A percentile compares a stretch with the other conserved stretches of the same genome.
Conservation (phyloP, 192 early-diverging fungal genomes). For the Chytriomyces sp. region DNA sequence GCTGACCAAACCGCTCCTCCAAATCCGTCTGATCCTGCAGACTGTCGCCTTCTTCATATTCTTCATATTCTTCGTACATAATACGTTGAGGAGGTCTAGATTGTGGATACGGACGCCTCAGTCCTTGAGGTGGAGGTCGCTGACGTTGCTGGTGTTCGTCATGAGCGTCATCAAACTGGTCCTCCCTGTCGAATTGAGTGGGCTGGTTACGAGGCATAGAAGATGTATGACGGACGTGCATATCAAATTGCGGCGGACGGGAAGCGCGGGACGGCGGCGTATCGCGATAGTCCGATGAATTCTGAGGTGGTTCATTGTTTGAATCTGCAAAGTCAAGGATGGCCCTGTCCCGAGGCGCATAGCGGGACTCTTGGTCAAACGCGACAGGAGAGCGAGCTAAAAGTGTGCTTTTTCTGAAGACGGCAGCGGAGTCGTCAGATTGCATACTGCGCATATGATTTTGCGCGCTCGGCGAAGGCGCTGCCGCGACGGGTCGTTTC, state of each 20-base stretch:
- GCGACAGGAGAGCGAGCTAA: constrained; percentile 15
- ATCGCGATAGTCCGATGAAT: neutral
- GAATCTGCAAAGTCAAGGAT: neutral
- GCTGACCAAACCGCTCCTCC: no score
- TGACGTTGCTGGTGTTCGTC: neutral
- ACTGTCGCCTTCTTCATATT: neutral
- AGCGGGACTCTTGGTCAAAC: neutral
- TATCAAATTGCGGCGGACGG: neutral
- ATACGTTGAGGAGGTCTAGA: no score
- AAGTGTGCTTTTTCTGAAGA: constrained; percentile 12
- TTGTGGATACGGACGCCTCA: no score
- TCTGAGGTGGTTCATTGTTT: neutral
- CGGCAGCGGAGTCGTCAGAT: neutral
- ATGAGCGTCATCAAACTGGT: neutral
- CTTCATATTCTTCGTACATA: no score
- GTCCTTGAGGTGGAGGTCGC: no score
- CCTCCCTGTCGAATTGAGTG: neutral
- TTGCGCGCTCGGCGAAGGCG: neutral
- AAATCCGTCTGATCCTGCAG: no score
- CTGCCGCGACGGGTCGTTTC: neutral
- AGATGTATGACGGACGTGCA: neutral
- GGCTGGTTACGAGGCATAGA: neutral
- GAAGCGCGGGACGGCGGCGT: neutral
- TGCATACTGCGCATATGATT: neutral
- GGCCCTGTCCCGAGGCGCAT: neutral